Evolutionary conservation across 2,329 filamentous ascomycete species (phyloP).

Genomic region (Thelonectria blattea): DNA sequence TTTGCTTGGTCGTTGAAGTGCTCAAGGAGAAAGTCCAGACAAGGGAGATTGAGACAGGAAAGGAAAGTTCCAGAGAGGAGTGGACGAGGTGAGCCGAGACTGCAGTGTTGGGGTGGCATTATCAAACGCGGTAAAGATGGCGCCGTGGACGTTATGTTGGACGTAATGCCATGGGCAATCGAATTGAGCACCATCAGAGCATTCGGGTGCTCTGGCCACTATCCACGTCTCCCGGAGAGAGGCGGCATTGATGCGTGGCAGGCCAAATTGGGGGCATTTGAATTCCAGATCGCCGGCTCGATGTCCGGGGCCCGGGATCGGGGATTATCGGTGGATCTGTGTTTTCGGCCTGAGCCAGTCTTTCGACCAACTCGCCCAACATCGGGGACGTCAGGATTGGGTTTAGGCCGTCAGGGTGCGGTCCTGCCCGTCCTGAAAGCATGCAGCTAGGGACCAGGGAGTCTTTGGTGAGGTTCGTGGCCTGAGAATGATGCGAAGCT

Average conservation of each 20-base stretch:
- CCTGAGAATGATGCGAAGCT: constrained; percentile 2
- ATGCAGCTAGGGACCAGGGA: constrained; percentile 6
- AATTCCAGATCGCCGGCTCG: constrained; percentile 33
- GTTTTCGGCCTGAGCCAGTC: constrained; percentile 1
- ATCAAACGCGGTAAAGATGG: neutral
- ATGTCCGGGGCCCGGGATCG: constrained; percentile 31
- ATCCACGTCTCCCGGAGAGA: constrained; percentile 5
- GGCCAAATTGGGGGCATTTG: constrained; percentile 11
- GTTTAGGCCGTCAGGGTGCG: neutral
- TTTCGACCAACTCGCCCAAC: constrained; percentile 11
- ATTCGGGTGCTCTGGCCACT: neutral
- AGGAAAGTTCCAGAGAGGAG: neutral
- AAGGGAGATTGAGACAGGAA: neutral
- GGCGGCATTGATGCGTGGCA: constrained; percentile 5
- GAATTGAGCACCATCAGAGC: neutral
- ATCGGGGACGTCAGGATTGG: neutral
- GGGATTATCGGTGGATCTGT: constrained; percentile 24
- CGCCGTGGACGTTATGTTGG: constrained; percentile 1
- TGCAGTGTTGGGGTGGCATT: constrained; percentile 11
- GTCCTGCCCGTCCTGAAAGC: neutral
- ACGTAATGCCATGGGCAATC: neutral
- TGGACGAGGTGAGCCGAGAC: neutral
- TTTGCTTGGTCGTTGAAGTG: constrained; percentile 1
- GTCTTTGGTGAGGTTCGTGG: constrained; percentile 5
- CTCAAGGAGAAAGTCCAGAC: neutral